Conservation (phyloP, 2,329 filamentous ascomycete species). For the Diaporthe sp. region DNA sequence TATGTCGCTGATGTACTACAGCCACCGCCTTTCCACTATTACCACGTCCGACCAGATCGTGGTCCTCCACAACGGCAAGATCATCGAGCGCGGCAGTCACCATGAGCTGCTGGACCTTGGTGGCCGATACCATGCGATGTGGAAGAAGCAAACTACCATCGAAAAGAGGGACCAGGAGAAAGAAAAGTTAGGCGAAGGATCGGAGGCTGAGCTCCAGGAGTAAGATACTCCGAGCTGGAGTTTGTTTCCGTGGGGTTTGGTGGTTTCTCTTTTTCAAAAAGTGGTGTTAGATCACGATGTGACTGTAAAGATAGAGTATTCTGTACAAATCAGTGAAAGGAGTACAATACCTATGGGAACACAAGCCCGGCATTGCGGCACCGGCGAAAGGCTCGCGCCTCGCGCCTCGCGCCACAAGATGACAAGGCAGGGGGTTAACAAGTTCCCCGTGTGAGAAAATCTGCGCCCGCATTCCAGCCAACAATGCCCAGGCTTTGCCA, state of each 20-base stretch:
- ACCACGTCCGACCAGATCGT: slow-evolving; percentile 68
- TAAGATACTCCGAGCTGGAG: neutral
- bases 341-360: neutral
- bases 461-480: neutral
- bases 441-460: neutral
- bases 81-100: slow-evolving; percentile 66
- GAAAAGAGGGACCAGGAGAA: slow-evolving; percentile 52
- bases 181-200: slow-evolving; percentile 32
- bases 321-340: neutral
- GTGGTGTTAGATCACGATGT: neutral
- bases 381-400: neutral
- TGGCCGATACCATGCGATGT: slow-evolving; percentile 66
- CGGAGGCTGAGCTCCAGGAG: neutral
- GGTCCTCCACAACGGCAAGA: slow-evolving; percentile 64
- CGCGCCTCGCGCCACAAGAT: neutral
- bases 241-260: neutral
- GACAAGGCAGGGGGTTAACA: neutral
- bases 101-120: slow-evolving; percentile 57
- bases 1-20: slow-evolving; percentile 40
- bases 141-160: slow-evolving; percentile 63
- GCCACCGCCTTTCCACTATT: slow-evolving; percentile 71
- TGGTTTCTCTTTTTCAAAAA: neutral
- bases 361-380: neutral
- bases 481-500: neutral
- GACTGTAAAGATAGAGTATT: neutral